phyloP scores from a whole-genome alignment of 805 yeast genomes.

The Candida insectorum region DNA sequence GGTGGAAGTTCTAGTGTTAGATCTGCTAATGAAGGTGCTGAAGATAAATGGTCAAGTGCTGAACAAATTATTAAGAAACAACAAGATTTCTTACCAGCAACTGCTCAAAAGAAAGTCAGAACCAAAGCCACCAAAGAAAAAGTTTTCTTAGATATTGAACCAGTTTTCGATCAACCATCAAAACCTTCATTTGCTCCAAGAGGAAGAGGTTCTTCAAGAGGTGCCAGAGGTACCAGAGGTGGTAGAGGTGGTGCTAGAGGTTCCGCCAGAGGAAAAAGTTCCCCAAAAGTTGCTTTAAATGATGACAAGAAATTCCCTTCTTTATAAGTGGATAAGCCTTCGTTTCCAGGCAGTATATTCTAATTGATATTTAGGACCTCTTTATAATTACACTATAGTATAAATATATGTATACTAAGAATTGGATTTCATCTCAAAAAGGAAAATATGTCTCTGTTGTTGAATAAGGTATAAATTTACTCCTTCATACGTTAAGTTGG shows the following conservation, averaged over 20 bases:
- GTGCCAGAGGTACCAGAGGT: slow-evolving; percentile 12
- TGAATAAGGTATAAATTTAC: slow-evolving; percentile 6
- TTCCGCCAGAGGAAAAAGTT: slow-evolving; percentile 12
- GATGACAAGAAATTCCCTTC: slow-evolving; percentile 74
- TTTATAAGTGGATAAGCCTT: slow-evolving; percentile 33
- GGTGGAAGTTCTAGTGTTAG: slow-evolving; percentile 34
- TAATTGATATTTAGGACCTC: no score
- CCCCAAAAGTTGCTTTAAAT: slow-evolving; percentile 28
- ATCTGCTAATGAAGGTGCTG: slow-evolving; percentile 58
- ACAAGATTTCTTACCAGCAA: slow-evolving; percentile 56
- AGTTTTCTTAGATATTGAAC: slow-evolving; percentile 70
- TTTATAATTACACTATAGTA: no score
- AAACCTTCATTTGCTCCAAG: slow-evolving; percentile 27
- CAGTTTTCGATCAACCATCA: slow-evolving; percentile 59
- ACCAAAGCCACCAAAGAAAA: slow-evolving; percentile 80
- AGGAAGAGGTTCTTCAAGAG: slow-evolving; percentile 26
- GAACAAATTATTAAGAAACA: slow-evolving; percentile 64
- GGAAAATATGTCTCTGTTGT: slow-evolving; percentile 9
- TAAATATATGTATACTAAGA: no score
- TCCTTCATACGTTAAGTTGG: slow-evolving; percentile 5
- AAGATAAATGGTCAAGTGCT: slow-evolving; percentile 46
- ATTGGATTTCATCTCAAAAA: slow-evolving; percentile 10
- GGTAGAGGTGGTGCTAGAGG: slow-evolving; percentile 19
- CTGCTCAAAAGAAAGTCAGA: slow-evolving; percentile 65
- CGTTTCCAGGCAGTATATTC: no score